Percentiles rank a stretch among this genome's conserved stretches.
These are phyloP conservation scores for Amylocystis lapponica DNA, from an alignment of 768 basidiomycete species.

Conservation along the genomic window DNA sequence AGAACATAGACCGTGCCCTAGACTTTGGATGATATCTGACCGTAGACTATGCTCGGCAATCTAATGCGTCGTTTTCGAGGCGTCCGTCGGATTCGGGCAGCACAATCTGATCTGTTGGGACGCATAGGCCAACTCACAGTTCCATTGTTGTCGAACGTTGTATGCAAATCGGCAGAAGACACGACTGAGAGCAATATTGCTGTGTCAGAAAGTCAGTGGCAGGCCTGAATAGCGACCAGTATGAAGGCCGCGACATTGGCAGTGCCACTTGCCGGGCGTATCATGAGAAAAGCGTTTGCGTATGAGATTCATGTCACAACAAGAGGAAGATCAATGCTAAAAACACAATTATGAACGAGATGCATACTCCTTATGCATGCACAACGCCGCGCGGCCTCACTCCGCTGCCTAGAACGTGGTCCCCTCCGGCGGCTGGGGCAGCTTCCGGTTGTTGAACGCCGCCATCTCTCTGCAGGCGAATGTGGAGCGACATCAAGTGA, in stretches of 20 bases:
- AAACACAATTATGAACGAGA: conserved; percentile 13
- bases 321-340: conserved; percentile 10
- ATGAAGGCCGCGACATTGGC: too few species aligned
- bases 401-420: conserved; percentile 45
- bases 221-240: too few species aligned
- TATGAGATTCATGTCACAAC: conserved; percentile 6
- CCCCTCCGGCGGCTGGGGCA: conserved; percentile 93
- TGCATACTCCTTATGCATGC: conserved; percentile 6
- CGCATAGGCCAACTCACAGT: too few species aligned
- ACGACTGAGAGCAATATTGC: too few species aligned
- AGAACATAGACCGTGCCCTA: too few species aligned
- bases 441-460: conserved; percentile 82
- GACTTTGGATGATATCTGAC: neutral
- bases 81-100: too few species aligned
- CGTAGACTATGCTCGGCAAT: neutral
- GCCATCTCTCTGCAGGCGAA: conserved; percentile 79
- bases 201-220: too few species aligned
- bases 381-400: neutral
- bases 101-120: too few species aligned
- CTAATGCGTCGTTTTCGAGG: neutral
- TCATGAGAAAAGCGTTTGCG: too few species aligned
- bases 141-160: too few species aligned
- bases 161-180: too few species aligned
- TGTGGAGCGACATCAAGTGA: conserved; percentile 2
- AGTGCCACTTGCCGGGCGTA: too few species aligned